A percentile compares a stretch with the other conserved stretches of the same genome.
Evolutionary conservation across 805 yeast genomes (phyloP).

Genomic region (Saccharomycopsis babjevae): DNA sequence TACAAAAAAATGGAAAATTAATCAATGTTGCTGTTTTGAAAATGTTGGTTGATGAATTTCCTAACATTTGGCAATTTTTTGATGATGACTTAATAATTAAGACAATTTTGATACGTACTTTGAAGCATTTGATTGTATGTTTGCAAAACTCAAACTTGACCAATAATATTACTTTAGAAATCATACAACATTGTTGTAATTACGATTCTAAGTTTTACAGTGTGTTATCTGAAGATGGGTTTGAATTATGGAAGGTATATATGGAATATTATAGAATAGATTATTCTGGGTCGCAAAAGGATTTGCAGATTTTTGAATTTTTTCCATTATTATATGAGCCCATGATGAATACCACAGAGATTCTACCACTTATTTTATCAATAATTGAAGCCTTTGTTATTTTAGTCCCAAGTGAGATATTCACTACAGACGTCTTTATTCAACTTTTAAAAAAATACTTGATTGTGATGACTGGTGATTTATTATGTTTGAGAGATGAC

Average conservation of each 20-base stretch:
- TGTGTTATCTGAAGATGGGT: conserved; percentile 74
- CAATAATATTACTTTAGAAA: conserved; percentile 50
- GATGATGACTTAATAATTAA: conserved; percentile 36
- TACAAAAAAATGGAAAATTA: conserved; percentile 7
- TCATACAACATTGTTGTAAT: conserved; percentile 53
- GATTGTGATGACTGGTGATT: conserved; percentile 40
- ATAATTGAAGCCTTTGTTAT: conserved; percentile 56
- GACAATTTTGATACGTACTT: conserved; percentile 42
- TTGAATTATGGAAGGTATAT: conserved; percentile 69
- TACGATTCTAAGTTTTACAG: conserved; percentile 43
- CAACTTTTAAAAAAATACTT: conserved; percentile 31
- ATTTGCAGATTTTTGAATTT: conserved; percentile 30
- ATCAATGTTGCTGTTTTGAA: not conserved
- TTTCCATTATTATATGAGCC: conserved; percentile 48
- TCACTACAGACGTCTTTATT: conserved; percentile 29
- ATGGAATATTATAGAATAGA: conserved; percentile 39
- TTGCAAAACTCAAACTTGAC: conserved; percentile 41
- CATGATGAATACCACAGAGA: conserved; percentile 62
- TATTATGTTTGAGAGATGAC: conserved; percentile 62
- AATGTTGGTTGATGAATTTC: conserved; percentile 6
- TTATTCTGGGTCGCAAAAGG: conserved; percentile 18
- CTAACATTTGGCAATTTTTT: conserved; percentile 36
- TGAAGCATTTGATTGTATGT: conserved; percentile 46
- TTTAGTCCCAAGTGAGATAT: conserved; percentile 31
- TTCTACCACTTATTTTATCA: conserved; percentile 51